A percentile compares a stretch with the other conserved stretches of the same genome.
phyloP scores from a whole-genome alignment of 2,329 filamentous ascomycete species.

The Karstenula rhodostoma region DNA sequence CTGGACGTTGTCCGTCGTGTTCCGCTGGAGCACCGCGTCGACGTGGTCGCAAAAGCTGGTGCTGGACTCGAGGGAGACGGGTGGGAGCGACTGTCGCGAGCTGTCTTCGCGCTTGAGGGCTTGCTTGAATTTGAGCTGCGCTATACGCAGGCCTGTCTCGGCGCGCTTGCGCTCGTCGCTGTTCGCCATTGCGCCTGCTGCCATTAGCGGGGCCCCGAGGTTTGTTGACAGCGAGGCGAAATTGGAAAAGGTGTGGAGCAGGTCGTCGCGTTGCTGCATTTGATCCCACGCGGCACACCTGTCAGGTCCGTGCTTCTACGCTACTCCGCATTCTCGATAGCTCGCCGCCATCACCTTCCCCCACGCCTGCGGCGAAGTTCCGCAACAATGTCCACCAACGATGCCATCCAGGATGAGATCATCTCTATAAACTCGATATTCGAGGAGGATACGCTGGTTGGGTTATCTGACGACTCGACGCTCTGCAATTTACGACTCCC shows the following conservation, averaged over 20 bases:
- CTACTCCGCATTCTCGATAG: constrained; percentile 8
- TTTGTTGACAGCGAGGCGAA: neutral
- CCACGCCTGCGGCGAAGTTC: constrained; percentile 6
- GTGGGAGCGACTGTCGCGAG: constrained; percentile 23
- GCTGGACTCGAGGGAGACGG: constrained; percentile 33
- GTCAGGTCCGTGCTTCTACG: constrained; percentile 11
- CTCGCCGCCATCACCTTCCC: neutral
- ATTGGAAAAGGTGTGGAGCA: neutral
- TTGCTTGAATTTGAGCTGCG: constrained; percentile 41
- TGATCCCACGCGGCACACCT: neutral
- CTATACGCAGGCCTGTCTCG: constrained; percentile 33
- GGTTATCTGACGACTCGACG: constrained; percentile 35
- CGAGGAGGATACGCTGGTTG: constrained; percentile 68
- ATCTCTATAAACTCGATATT: constrained; percentile 88
- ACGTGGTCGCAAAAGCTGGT: constrained; percentile 34
- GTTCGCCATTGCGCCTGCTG: constrained; percentile 27
- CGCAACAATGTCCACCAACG: constrained; percentile 39
- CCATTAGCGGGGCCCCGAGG: neutral
- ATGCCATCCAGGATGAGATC: constrained; percentile 72
- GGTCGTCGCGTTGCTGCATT: neutral
- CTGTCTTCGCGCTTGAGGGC: constrained; percentile 32
- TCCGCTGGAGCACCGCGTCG: constrained; percentile 39
- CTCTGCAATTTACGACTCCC: constrained; percentile 69
- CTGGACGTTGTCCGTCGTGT: constrained; percentile 42
- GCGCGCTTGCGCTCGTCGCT: constrained; percentile 35